A percentile compares a stretch with the other conserved stretches of the same genome.
These are phyloP conservation scores for Exophiala aquamarina DNA, from an alignment of 2,329 filamentous ascomycete genomes.

Conservation along the genomic window DNA sequence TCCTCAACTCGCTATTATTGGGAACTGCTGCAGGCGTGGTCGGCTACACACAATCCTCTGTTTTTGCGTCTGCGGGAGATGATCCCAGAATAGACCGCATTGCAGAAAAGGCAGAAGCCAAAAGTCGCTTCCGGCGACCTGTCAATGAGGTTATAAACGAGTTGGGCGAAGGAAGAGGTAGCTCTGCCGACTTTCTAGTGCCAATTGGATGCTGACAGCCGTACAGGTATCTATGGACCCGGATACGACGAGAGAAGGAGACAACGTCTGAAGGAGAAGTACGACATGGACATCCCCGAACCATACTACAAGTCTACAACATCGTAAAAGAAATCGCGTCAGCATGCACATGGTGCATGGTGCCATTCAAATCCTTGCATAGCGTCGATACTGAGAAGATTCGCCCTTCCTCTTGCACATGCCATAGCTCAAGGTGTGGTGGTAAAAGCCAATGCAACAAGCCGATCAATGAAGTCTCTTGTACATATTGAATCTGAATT, in stretches of 20 bases:
- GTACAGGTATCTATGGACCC: constrained; percentile 71
- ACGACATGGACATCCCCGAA: constrained; percentile 79
- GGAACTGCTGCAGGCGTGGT: constrained; percentile 62
- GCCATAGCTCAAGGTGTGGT: too few relatives aligned
- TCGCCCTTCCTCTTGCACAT: too few relatives aligned
- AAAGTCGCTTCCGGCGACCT: constrained; percentile 72
- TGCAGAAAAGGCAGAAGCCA: constrained; percentile 70
- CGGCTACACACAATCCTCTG: constrained; percentile 65
- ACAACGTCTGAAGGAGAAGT: constrained; percentile 79
- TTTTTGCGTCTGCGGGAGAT: constrained; percentile 50
- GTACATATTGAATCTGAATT: too few relatives aligned
- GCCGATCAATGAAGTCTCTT: too few relatives aligned
- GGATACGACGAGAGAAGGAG: constrained; percentile 83
- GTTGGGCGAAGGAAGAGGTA: constrained; percentile 85
- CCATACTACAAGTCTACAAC: constrained; percentile 39
- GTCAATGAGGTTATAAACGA: constrained; percentile 77
- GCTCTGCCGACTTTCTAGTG: constrained; percentile 29
- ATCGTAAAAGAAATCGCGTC: too few relatives aligned
- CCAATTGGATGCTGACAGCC: constrained; percentile 12
- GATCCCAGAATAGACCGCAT: constrained; percentile 65
- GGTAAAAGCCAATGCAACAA: too few relatives aligned
- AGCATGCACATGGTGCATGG: too few relatives aligned
- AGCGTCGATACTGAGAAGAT: too few relatives aligned
- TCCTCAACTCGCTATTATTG: constrained; percentile 65
- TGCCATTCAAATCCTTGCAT: too few relatives aligned